Evolutionary conservation across 768 basidiomycete species (phyloP).

Genomic region (Trametes cingulata): DNA sequence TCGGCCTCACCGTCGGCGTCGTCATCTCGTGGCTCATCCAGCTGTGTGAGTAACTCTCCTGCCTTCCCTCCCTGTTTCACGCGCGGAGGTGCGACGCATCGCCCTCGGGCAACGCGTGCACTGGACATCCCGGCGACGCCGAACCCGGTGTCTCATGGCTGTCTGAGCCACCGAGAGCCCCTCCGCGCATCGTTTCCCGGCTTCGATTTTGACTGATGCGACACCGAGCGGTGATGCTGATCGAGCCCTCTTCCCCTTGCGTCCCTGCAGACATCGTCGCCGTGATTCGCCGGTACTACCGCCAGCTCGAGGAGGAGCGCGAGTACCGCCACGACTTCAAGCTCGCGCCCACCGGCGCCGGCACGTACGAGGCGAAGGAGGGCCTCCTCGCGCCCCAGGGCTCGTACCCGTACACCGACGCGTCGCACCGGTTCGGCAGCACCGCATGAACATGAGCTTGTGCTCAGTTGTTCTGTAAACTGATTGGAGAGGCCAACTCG

Average conservation of each 20-base stretch:
- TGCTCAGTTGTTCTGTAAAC: too few species aligned
- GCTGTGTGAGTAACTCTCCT: slow-evolving; percentile 26
- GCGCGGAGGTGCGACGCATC: neutral
- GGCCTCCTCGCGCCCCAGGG: slow-evolving; percentile 28
- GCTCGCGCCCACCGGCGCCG: slow-evolving; percentile 17
- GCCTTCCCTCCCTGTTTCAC: neutral
- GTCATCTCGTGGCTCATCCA: slow-evolving; percentile 25
- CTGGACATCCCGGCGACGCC: neutral
- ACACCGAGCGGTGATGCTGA: slow-evolving; percentile 15
- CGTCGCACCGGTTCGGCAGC: slow-evolving; percentile 26
- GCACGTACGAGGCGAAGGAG: slow-evolving; percentile 31
- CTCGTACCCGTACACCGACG: slow-evolving; percentile 31
- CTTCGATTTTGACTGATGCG: neutral
- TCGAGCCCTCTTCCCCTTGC: neutral
- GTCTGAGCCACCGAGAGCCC: too few species aligned
- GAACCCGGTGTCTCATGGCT: neutral
- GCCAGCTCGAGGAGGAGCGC: slow-evolving; percentile 33
- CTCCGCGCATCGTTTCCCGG: neutral
- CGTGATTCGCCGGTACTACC: slow-evolving; percentile 31
- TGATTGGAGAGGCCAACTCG: too few species aligned
- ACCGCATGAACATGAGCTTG: slow-evolving; percentile 5
- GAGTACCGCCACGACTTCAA: slow-evolving; percentile 26
- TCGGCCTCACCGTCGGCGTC: slow-evolving; percentile 22
- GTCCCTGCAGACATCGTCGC: slow-evolving; percentile 27
- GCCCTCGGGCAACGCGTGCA: neutral